Percentiles rank a stretch among this genome's conserved stretches.
Evolutionary conservation across 1,284 basidiomycete species (phyloP).

Genomic region (Trametes hirsuta): DNA sequence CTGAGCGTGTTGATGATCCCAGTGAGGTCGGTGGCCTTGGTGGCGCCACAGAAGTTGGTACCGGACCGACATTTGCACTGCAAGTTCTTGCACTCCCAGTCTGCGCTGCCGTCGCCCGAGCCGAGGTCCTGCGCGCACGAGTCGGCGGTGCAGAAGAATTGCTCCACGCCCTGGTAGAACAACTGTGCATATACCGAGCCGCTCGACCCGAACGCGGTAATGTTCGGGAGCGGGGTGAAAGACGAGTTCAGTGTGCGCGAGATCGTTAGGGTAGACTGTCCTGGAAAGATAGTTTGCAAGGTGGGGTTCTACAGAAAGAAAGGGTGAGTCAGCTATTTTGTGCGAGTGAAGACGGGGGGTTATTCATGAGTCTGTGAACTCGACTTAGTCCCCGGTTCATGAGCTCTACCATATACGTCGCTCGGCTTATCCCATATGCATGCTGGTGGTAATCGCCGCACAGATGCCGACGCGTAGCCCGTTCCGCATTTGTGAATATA

Average conservation of each 20-base stretch:
- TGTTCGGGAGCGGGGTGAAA: slow-evolving; percentile 67
- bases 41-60: slow-evolving; percentile 75
- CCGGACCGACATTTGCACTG: slow-evolving; percentile 72
- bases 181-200: slow-evolving; percentile 73
- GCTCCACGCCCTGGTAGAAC: slow-evolving; percentile 83
- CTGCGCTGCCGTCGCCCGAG: slow-evolving; percentile 42
- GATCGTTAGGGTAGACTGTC: slow-evolving; percentile 71
- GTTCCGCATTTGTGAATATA: too few relatives aligned
- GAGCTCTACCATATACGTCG: too few relatives aligned
- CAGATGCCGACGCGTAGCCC: too few relatives aligned
- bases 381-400: too few relatives aligned
- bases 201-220: slow-evolving; percentile 61
- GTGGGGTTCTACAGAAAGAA: slow-evolving; percentile 66
- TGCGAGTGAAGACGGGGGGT: too few relatives aligned
- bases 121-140: slow-evolving; percentile 64
- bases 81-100: slow-evolving; percentile 75
- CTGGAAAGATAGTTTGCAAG: slow-evolving; percentile 73
- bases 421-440: too few relatives aligned
- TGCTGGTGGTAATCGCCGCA: too few relatives aligned
- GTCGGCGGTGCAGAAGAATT: slow-evolving; percentile 80
- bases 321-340: too few relatives aligned
- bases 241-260: slow-evolving; percentile 72
- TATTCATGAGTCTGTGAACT: too few relatives aligned
- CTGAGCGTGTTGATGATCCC: slow-evolving; percentile 60
- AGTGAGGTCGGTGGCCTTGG: slow-evolving; percentile 52